These are phyloP conservation scores for Blastobotrys illinoisensis DNA, from an alignment of 1,139 yeast species.

Conservation along the genomic window DNA sequence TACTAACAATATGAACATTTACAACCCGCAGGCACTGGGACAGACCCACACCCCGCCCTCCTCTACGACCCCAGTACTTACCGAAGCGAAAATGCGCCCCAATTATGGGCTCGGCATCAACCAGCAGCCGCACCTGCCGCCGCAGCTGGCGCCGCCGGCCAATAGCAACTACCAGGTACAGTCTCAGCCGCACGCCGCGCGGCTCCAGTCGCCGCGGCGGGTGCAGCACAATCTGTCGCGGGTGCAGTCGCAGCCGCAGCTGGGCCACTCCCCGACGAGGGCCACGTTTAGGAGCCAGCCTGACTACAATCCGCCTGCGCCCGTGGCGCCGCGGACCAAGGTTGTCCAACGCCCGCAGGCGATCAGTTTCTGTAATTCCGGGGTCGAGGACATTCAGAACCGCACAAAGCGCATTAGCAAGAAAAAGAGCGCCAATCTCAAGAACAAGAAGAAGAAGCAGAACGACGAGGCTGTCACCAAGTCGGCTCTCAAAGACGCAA, in stretches of 20 bases:
- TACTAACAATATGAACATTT: constrained; percentile 3
- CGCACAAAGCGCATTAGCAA: neutral
- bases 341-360: constrained; percentile 6
- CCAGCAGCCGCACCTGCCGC: neutral
- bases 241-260: neutral
- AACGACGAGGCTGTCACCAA: neutral
- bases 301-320: constrained; percentile 4
- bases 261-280: neutral
- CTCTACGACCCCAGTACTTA: neutral
- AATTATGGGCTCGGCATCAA: constrained; percentile 10
- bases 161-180: neutral
- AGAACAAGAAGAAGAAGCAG: neutral
- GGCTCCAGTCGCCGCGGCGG: neutral
- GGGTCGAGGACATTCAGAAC: constrained; percentile 9
- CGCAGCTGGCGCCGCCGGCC: neutral
- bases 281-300: neutral
- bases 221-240: neutral
- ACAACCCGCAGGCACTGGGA: neutral
- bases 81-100: constrained; percentile 5
- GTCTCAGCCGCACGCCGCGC: neutral
- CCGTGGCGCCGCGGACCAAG: constrained; percentile 6
- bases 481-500: neutral
- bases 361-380: constrained; percentile 7
- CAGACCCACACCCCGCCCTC: neutral
- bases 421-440: neutral